A percentile compares a stretch with the other conserved stretches of the same genome.
Conservation (phyloP, 768 basidiomycete species). For the Rhizopogon vinicolor region DNA sequence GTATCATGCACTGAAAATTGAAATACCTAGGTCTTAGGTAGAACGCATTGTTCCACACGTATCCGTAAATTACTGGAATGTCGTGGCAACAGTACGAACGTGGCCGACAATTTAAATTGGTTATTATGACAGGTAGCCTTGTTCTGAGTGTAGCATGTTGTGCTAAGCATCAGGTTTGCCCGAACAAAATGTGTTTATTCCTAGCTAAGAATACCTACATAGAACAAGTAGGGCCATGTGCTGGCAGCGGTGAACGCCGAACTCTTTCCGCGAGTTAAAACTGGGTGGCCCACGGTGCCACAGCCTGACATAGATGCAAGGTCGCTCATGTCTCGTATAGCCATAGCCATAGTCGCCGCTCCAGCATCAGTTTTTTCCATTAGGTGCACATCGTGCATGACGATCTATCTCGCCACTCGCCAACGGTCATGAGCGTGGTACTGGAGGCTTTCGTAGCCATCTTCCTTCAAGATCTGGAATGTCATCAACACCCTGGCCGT, state of each 20-base stretch:
- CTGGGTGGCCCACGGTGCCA: neutral
- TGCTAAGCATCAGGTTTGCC: neutral
- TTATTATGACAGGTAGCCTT: neutral
- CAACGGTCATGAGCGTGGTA: neutral
- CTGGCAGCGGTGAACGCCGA: neutral
- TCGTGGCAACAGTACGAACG: neutral
- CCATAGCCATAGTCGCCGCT: neutral
- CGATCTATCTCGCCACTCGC: neutral
- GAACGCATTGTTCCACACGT: neutral
- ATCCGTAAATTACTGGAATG: neutral
- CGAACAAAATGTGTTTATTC: neutral
- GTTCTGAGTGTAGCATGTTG: neutral
- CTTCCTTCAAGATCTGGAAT: slow-evolving; percentile 36
- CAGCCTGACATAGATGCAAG: neutral
- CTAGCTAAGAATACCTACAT: neutral
- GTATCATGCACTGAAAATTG: neutral
- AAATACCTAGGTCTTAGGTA: neutral
- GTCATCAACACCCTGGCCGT: slow-evolving; percentile 34
- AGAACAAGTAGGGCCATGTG: too few relatives aligned
- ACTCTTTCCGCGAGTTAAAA: neutral
- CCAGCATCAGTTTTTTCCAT: neutral
- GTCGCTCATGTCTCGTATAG: neutral
- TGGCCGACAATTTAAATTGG: neutral
- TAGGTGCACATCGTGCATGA: neutral
- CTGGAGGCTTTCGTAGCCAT: slow-evolving; percentile 17